Conservation (phyloP, 371 early-diverging fungal species). For the Mucor velutinosus region DNA sequence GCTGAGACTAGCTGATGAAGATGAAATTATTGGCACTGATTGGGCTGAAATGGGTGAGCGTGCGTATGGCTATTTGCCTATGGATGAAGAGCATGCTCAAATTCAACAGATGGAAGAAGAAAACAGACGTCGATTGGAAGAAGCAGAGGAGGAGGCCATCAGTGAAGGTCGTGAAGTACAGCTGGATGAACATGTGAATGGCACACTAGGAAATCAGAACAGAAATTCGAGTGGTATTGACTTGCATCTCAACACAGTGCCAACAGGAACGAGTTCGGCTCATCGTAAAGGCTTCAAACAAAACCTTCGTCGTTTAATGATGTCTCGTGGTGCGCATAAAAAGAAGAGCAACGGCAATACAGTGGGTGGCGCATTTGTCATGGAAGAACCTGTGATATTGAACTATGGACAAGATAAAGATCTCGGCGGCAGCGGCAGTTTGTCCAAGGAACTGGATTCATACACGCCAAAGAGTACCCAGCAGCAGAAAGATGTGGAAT, state of each 20-base stretch:
- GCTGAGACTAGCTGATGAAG: constrained; percentile 60
- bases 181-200: constrained; percentile 14
- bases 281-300: constrained; percentile 9
- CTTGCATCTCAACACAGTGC: constrained; percentile 5
- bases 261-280: background rate
- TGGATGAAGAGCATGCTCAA: constrained; percentile 35
- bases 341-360: background rate
- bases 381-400: constrained; percentile 35
- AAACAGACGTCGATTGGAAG: background rate
- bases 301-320: constrained; percentile 5
- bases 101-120: constrained; percentile 12
- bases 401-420: constrained; percentile 33
- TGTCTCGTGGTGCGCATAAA: constrained; percentile 1
- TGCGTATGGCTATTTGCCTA: constrained; percentile 59
- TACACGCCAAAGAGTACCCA: background rate
- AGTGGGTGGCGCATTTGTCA: constrained; percentile 28
- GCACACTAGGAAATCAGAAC: background rate
- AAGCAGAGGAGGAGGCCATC: constrained; percentile 9
- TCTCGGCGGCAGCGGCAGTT: constrained; percentile 14
- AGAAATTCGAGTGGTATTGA: constrained; percentile 11
- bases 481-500: background rate
- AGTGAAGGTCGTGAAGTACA: constrained; percentile 1
- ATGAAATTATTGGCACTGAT: constrained; percentile 65
- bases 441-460: constrained; percentile 4
- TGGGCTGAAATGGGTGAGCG: constrained; percentile 71